Percentiles rank a stretch among this genome's conserved stretches.
These are phyloP conservation scores for Saccharomyces hybrid DNA, from an alignment of 1,139 yeast genomes.

Conservation along the genomic window DNA sequence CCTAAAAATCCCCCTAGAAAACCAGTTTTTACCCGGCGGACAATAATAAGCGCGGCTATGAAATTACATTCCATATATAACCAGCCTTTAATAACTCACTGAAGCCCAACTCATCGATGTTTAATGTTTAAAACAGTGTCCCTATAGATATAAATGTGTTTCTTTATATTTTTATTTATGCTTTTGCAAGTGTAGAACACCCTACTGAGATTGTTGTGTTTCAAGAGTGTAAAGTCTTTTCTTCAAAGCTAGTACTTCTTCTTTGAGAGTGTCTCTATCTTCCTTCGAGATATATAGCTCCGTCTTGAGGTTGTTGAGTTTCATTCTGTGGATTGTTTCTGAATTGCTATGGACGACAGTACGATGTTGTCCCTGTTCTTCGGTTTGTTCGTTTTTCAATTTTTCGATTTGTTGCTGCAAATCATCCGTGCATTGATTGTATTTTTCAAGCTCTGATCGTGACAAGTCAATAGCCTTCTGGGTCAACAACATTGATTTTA, in stretches of 20 bases:
- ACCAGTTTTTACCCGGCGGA: neutral
- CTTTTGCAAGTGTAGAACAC: neutral
- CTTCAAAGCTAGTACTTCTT: neutral
- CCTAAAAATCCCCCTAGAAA: neutral
- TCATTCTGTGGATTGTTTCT: neutral
- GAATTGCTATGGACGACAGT: neutral
- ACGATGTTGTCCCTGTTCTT: neutral
- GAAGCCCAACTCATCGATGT: neutral
- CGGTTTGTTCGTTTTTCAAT: neutral
- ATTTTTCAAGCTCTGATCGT: neutral
- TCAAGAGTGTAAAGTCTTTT: neutral
- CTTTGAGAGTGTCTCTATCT: neutral
- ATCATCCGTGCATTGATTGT: neutral
- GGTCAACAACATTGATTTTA: neutral
- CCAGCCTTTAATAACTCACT: neutral
- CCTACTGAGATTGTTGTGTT: neutral
- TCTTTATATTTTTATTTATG: neutral
- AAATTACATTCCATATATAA: neutral
- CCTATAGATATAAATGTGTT: neutral
- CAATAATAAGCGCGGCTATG: neutral
- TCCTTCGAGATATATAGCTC: neutral
- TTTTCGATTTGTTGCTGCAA: neutral
- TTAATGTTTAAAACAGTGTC: neutral
- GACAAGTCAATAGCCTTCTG: neutral
- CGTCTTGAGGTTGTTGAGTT: neutral